Conservation (phyloP, 495 filamentous ascomycete genomes). For the Neurospora sp. region DNA sequence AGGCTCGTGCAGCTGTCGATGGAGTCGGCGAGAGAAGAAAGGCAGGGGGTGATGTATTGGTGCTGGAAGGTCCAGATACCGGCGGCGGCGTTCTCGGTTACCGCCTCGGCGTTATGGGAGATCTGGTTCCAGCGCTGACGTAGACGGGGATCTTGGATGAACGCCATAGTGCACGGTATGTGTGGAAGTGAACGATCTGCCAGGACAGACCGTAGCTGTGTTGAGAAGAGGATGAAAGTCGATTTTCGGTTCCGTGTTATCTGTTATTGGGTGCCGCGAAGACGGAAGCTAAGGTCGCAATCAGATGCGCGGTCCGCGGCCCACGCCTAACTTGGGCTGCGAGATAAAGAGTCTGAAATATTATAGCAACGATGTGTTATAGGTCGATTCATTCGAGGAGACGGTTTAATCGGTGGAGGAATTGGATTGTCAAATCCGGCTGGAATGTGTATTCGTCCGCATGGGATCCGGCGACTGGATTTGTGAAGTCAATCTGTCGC, state of each 20-base stretch:
- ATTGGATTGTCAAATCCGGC: neutral
- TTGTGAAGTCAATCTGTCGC: neutral
- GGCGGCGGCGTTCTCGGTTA: slow-evolving; percentile 82
- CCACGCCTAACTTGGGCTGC: neutral
- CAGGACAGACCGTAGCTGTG: neutral
- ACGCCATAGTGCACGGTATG: slow-evolving; percentile 28
- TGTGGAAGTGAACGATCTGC: neutral
- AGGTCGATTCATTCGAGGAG: neutral
- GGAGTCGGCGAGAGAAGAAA: slow-evolving; percentile 53
- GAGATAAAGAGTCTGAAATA: neutral
- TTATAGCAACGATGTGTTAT: neutral
- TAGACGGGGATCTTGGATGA: slow-evolving; percentile 81
- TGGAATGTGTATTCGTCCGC: neutral
- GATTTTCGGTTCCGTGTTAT: neutral
- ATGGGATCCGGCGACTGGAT: neutral
- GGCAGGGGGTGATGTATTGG: slow-evolving; percentile 73
- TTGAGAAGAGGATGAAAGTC: neutral
- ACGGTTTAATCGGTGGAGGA: neutral
- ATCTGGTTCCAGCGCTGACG: slow-evolving; percentile 90
- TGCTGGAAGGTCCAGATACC: slow-evolving; percentile 83
- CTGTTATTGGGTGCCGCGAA: neutral
- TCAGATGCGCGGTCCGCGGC: neutral
- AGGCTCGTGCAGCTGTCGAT: slow-evolving; percentile 59
- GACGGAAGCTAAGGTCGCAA: neutral
- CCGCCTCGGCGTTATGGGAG: slow-evolving; percentile 82